Conservation (phyloP, 2,329 filamentous ascomycete genomes). For the Aspergillus fijiensis region DNA sequence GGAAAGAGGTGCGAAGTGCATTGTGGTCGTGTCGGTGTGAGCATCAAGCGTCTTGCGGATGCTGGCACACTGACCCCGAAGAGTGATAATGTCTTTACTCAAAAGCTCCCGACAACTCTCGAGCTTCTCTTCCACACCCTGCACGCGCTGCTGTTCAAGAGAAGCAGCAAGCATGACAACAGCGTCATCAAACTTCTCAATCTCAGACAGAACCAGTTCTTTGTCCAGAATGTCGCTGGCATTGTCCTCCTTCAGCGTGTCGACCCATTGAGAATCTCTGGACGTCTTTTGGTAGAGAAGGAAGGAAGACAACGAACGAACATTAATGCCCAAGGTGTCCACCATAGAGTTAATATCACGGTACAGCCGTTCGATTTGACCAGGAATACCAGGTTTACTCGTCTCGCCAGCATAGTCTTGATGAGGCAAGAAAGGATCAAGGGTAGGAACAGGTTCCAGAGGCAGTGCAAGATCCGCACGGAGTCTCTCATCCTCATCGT, state of each 20-base stretch:
- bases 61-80: constrained; percentile 74
- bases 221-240: constrained; percentile 67
- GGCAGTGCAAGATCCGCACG: constrained; percentile 47
- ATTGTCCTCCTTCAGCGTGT: constrained; percentile 48
- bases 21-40: constrained; percentile 67
- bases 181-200: constrained; percentile 65
- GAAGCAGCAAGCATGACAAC: constrained; percentile 65
- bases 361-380: constrained; percentile 51
- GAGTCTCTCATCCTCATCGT: constrained; percentile 50
- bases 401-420: constrained; percentile 47
- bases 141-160: constrained; percentile 67
- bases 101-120: constrained; percentile 65
- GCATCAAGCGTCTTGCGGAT: constrained; percentile 73
- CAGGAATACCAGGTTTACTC: constrained; percentile 49
- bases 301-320: constrained; percentile 62
- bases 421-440: constrained; percentile 51
- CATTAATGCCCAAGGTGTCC: constrained; percentile 84
- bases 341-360: constrained; percentile 73
- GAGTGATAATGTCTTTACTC: constrained; percentile 65
- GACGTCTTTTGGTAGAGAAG: constrained; percentile 48
- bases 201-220: constrained; percentile 73
- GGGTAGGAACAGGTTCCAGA: constrained; percentile 42
- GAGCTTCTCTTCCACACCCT: constrained; percentile 67
- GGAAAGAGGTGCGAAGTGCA: constrained; percentile 71
- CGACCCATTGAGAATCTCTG: constrained; percentile 52